Evolutionary conservation across 2,329 filamentous ascomycete species (phyloP).

Genomic region (Periconia macrospinosa): DNA sequence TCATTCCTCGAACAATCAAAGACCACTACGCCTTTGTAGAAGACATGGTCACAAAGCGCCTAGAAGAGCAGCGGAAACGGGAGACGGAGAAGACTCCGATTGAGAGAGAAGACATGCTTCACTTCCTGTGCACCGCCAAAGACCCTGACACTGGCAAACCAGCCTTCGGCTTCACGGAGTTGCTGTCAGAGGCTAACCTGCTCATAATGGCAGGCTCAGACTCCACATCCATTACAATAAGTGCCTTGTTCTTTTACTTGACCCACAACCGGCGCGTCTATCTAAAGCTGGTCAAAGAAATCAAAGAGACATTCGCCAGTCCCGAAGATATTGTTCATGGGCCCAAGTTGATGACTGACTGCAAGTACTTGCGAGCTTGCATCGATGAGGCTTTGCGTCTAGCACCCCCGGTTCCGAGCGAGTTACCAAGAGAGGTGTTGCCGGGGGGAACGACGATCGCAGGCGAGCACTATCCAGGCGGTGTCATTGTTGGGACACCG

Average conservation of each 20-base stretch:
- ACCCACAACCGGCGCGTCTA: slow-evolving; percentile 1
- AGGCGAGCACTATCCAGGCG: slow-evolving; percentile 13
- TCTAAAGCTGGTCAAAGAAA: slow-evolving; percentile 9
- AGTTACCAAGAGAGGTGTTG: slow-evolving; percentile 15
- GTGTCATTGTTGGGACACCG: slow-evolving; percentile 15
- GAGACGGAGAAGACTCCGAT: neutral
- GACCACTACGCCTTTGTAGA: slow-evolving; percentile 1
- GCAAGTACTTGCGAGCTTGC: slow-evolving; percentile 14
- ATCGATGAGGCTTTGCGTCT: slow-evolving; percentile 21
- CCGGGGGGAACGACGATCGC: slow-evolving; percentile 20
- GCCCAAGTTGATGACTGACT: slow-evolving; percentile 4
- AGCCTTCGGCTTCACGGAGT: slow-evolving; percentile 36
- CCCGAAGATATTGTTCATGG: slow-evolving; percentile 9
- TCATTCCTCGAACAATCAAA: neutral
- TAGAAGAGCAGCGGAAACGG: neutral
- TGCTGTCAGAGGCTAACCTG: slow-evolving; percentile 26
- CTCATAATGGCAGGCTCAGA: slow-evolving; percentile 17
- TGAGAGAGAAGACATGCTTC: slow-evolving; percentile 36
- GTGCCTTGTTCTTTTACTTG: slow-evolving; percentile 14
- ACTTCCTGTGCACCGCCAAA: slow-evolving; percentile 43
- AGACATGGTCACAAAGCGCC: neutral
- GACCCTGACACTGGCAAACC: slow-evolving; percentile 41
- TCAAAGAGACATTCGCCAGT: slow-evolving; percentile 7
- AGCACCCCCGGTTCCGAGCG: slow-evolving; percentile 15
- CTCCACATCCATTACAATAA: slow-evolving; percentile 6